A percentile compares a stretch with the other conserved stretches of the same genome.
Conservation (phyloP, 2,329 filamentous ascomycete species). For the Alternaria consortialis region DNA sequence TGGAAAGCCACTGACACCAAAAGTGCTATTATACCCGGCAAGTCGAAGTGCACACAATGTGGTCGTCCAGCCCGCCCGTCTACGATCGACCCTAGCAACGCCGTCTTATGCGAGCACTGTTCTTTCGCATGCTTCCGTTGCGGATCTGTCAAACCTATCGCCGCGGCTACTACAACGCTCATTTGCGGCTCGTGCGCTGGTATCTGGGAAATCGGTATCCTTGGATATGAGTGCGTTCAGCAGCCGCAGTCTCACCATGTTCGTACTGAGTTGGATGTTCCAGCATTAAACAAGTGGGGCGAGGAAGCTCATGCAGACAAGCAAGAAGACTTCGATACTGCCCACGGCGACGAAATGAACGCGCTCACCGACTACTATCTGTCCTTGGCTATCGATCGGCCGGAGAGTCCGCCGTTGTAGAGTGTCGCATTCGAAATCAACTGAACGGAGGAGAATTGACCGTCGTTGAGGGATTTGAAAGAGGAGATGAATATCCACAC, state of each 20-base stretch:
- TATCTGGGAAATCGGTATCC: conserved; percentile 49
- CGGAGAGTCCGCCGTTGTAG: conserved; percentile 33
- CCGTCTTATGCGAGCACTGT: conserved; percentile 52
- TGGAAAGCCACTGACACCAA: conserved; percentile 28
- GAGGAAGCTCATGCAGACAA: conserved; percentile 19
- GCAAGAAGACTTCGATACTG: conserved; percentile 22
- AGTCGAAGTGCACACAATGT: conserved; percentile 48
- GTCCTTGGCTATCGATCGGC: conserved; percentile 34
- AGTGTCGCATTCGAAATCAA: neutral
- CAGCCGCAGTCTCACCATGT: conserved; percentile 16
- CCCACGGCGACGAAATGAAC: conserved; percentile 48
- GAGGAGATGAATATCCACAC: neutral
- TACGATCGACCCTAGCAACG: neutral
- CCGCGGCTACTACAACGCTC: conserved; percentile 26
- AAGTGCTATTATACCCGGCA: conserved; percentile 31
- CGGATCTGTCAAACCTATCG: conserved; percentile 30
- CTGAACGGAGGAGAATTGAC: neutral
- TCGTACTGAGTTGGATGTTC: conserved; percentile 16
- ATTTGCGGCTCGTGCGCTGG: conserved; percentile 44
- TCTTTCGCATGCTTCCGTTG: conserved; percentile 56
- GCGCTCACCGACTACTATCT: conserved; percentile 48
- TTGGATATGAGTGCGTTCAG: conserved; percentile 50
- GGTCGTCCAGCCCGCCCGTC: conserved; percentile 40
- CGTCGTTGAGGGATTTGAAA: neutral
- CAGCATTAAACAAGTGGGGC: conserved; percentile 22